Evolutionary conservation across 1,139 yeast species (phyloP).

Genomic region (Hemisphaericaspora xylanilytica): DNA sequence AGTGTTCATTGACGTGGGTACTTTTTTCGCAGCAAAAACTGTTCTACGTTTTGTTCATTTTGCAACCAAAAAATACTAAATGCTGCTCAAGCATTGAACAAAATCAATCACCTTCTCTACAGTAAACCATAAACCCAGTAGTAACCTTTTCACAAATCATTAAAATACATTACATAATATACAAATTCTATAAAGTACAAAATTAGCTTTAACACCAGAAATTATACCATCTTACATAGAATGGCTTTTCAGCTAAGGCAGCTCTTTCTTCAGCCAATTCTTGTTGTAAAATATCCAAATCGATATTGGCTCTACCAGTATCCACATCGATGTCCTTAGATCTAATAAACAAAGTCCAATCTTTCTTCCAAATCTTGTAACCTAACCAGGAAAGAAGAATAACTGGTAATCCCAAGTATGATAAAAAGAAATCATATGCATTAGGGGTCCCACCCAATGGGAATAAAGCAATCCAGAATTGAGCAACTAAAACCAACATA

Average conservation of each 20-base stretch:
- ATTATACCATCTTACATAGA: conserved; percentile 25
- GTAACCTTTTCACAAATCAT: not conserved
- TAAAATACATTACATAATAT: not conserved
- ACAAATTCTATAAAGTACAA: not conserved
- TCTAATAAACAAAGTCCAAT: conserved; percentile 31
- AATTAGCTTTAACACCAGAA: conserved; percentile 28
- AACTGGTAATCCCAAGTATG: conserved; percentile 39
- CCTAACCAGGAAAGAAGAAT: conserved; percentile 35
- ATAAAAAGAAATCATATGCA: conserved; percentile 34
- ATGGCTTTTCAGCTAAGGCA: conserved; percentile 29
- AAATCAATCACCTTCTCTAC: too few species aligned
- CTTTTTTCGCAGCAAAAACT: too few species aligned
- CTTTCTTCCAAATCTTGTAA: conserved; percentile 36
- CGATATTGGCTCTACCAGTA: conserved; percentile 41
- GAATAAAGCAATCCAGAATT: conserved; percentile 43
- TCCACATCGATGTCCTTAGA: conserved; percentile 42
- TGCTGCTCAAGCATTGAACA: too few species aligned
- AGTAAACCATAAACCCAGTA: too few species aligned
- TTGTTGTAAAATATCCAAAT: conserved; percentile 39
- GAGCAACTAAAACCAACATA: conserved; percentile 35
- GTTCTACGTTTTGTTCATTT: too few species aligned
- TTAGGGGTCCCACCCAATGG: conserved; percentile 36
- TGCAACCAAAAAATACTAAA: too few species aligned
- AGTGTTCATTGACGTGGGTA: too few species aligned
- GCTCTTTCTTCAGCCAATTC: conserved; percentile 43